A percentile compares a stretch with the other conserved stretches of the same genome.
Evolutionary conservation across 129 eudicot species (phyloP).

Genomic region (Flaveria bidentis): DNA sequence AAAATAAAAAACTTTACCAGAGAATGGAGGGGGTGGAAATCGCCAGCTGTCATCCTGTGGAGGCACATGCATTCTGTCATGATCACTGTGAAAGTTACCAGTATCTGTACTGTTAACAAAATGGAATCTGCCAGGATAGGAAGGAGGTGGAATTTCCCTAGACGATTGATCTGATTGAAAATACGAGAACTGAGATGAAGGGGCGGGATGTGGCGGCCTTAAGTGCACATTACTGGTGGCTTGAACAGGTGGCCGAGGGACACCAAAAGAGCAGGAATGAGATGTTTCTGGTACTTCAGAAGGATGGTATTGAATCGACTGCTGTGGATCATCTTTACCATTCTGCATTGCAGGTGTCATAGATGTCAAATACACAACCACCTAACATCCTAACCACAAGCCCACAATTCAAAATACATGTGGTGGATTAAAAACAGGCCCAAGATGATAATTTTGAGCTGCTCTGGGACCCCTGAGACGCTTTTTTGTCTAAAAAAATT

Average conservation of each 20-base stretch:
- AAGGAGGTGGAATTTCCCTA: slow-evolving; percentile 64
- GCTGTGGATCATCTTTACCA: slow-evolving; percentile 34
- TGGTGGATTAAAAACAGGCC: not conserved
- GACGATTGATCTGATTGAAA: slow-evolving; percentile 61
- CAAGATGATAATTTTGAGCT: not conserved
- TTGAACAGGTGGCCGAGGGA: slow-evolving; percentile 43
- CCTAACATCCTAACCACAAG: no score
- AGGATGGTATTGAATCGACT: slow-evolving; percentile 32
- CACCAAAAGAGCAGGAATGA: slow-evolving; percentile 40
- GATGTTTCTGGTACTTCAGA: slow-evolving; percentile 46
- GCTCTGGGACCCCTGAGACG: not conserved
- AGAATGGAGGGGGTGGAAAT: slow-evolving; percentile 52
- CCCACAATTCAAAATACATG: not conserved
- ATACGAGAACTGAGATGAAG: slow-evolving; percentile 85
- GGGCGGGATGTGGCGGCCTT: slow-evolving; percentile 83
- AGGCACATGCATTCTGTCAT: slow-evolving; percentile 54
- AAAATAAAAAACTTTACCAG: slow-evolving; percentile 48
- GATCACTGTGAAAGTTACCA: slow-evolving; percentile 65
- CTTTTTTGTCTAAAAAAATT: no score
- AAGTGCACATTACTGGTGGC: slow-evolving; percentile 41
- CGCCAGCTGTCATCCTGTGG: slow-evolving; percentile 82
- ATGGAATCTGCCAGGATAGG: slow-evolving; percentile 62
- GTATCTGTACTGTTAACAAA: slow-evolving; percentile 50
- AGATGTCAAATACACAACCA: not conserved
- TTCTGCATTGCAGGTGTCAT: slow-evolving; percentile 44